Evolutionary conservation across 331 rosid genomes (phyloP), one percentile per base, ranked within the genome.

Genomic region (Erythrophleum ivorense): DNA sequence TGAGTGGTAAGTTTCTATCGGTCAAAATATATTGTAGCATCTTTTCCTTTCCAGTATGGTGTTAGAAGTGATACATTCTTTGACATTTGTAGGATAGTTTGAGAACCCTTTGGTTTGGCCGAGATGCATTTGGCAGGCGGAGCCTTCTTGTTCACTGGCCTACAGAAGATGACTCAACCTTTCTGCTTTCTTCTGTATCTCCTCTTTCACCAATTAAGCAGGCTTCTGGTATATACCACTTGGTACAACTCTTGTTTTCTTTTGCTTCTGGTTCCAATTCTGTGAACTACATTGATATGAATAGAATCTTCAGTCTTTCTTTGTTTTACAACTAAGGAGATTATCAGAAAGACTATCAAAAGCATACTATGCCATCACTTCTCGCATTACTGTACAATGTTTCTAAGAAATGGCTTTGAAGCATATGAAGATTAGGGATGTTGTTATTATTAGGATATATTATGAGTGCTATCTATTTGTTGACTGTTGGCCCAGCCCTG

Each of bases 121-220:
- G 97, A 55, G 99, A 95, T 86, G 93, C 97, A 49, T 91, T 95
- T 84, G 99, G 99, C 49, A 80, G 98, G 84, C 81, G 98, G 65
- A 95, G 99, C 86, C 98, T 93, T 60, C 97, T 95, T 76, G 98
- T 93, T 84, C 99, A 95, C 88, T 93, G 99, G 99, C 97, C 99
- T 8, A 89, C 97, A 2, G 78, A 74, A 82, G 94, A 88, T 58
- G 97, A 95, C 77, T 31, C 86, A 34, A 89, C 88, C 67, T 89
- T 93, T 86, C 77, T 89, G 84, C 89, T 95, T 45, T 93, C 99
- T 41, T 93, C 99, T 36, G 94, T 92, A 59, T 95, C 99, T 19
- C 94, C 97, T n/a, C 78, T 78, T 81, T 82, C 91, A 46, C 86
- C 90, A 10, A 58, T 58, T 77, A 91, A 81, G 80, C 83, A 63